Base-by-base conservation (phyloP, 2,329 filamentous ascomycete species). In the Beauveria sp. region DNA sequence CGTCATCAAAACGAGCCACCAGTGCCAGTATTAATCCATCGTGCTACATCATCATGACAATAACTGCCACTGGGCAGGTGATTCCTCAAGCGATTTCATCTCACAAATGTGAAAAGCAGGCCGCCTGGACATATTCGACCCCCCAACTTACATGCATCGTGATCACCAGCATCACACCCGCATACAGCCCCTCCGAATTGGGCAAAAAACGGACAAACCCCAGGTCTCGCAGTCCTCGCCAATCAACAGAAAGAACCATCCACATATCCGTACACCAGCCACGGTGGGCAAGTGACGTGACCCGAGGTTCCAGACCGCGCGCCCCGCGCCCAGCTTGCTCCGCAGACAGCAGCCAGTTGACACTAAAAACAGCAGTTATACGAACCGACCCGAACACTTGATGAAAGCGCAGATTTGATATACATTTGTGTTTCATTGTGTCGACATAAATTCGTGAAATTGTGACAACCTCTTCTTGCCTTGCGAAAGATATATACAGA, bases 401-500 rank as follows among this genome's bases (percentile, higher is more conserved):
- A 10, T 37, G 12, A 37, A 37, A 37, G 10, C 34, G 34, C 34
- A 37, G 34, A 37, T 37, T 37, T 14, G 34, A 14, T 14, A 37
- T 37, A 37, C 34, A 14, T 37, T 14, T 12, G 12, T 37, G 12
- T 14, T 47, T 55, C 26, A 40, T 43, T 52, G 10, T 26, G 47
- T 52, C n/a, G 16, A 6, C 47, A 59, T 59, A 52, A 51, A 51
- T 43, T 51, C 47, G 55, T 52, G 20, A 43, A 43, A 18, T 28
- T 34, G n/a, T 41, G 22, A 30, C 16, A 47, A 37, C 7, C 20
- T n/a, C 5, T 5, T 37, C 5, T 9, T 10, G 24, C 46, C 24
- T 9, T 24, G n/a, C 48, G 44, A 52, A 59, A 52, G 14, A n/a
- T 37, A 53, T 53, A 46, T 59, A 53, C 48, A 58, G 55, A 8